These are phyloP conservation scores for Hericium alpestre DNA, from an alignment of 768 basidiomycete genomes.

Conservation along the genomic window DNA sequence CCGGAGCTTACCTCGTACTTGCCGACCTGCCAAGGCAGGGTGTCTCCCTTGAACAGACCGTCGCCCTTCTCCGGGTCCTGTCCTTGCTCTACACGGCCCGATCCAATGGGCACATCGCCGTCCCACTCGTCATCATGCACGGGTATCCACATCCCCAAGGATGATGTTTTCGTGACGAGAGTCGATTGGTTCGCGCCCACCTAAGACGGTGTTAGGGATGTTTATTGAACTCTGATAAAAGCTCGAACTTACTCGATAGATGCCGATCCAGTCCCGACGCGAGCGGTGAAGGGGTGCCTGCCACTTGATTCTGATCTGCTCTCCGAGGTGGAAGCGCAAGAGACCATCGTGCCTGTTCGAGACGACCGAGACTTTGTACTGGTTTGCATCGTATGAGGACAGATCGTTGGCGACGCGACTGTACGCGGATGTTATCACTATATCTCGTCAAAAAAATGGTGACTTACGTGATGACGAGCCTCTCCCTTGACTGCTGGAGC, in stretches of 20 bases:
- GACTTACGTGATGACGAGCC: slow-evolving; percentile 82
- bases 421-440: slow-evolving; percentile 2
- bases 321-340: slow-evolving; percentile 77
- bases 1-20: slow-evolving; percentile 60
- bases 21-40: slow-evolving; percentile 79
- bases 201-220: slow-evolving; percentile 24
- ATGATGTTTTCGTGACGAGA: slow-evolving; percentile 74
- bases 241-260: slow-evolving; percentile 54
- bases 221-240: background rate
- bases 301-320: slow-evolving; percentile 82
- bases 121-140: slow-evolving; percentile 91
- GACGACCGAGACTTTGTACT: slow-evolving; percentile 62
- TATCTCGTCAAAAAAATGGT: background rate
- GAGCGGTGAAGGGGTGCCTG: slow-evolving; percentile 80
- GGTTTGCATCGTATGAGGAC: slow-evolving; percentile 65
- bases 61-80: slow-evolving; percentile 46
- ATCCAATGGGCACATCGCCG: slow-evolving; percentile 61
- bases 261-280: slow-evolving; percentile 90
- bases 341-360: slow-evolving; percentile 41
- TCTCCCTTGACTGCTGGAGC: slow-evolving; percentile 82
- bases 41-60: slow-evolving; percentile 66
- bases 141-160: slow-evolving; percentile 87
- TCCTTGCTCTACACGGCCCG: slow-evolving; percentile 24
- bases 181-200: slow-evolving; percentile 81
- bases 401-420: slow-evolving; percentile 79